Base-by-base conservation (phyloP, 768 basidiomycete genomes). In the Cystofilobasidium capitatum region DNA sequence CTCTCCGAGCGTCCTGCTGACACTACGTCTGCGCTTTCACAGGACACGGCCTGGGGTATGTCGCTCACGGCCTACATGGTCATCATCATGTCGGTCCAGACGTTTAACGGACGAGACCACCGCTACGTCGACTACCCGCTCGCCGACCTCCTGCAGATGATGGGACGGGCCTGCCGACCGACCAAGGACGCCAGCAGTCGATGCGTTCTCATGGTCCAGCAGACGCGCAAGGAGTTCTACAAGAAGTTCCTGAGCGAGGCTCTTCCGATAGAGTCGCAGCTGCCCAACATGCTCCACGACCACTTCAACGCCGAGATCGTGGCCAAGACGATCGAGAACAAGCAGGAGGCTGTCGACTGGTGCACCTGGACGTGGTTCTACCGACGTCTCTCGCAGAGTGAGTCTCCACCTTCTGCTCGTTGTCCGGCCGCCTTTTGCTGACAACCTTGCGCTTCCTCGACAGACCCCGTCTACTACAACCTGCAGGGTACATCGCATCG, bases 41-140 rank as follows among this genome's bases (percentile, higher is more conserved):
- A 93, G 89, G 96, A 98, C 72, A 91, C 89, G 0, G 90, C 92
- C 0, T 99, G 96, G 96, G 91, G 86, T 74, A 81, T 99, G 9
- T 93, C 96, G 0, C 85, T 96, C 22, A 85, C 91, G 0, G 86
- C 89, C 67, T 93, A 96, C 77, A 96, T 98, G 91, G 93, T 97
- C 49, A 86, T 99, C 75, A 91, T 99, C 72, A 97, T 98, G 93
- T 94, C 94, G n/a, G 92, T 97, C 0, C 96, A 99, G 74, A 87
- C 78, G 68, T 98, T 88, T 72, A 93, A 98, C 76, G 94, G 94
- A 74, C 89, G 91, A 77, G 96, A 99, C 73, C 96, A 98, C 75
- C 88, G 96, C 54, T 99, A 99, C 72, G 82, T 93, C 71, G 96
- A 98, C 77, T 97, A 98, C 75, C 92, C 94, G 4, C 91, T 99